Percentiles rank a stretch among this genome's conserved stretches.
Evolutionary conservation across 2,329 filamentous ascomycete species (phyloP).

Genomic region (Camptophora hylomeconis): DNA sequence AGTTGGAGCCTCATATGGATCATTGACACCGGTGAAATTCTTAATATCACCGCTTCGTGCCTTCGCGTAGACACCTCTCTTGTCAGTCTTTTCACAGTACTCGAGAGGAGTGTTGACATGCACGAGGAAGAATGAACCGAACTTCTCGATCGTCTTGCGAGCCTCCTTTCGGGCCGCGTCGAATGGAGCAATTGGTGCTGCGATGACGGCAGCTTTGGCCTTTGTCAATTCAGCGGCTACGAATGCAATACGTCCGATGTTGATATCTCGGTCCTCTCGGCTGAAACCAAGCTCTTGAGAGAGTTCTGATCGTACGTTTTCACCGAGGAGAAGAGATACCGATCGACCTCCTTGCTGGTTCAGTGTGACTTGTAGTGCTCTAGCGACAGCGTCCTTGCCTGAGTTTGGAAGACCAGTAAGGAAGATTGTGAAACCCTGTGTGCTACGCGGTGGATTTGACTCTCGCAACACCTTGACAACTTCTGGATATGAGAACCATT

Average conservation of each 20-base stretch:
- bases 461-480: slow-evolving; percentile 93
- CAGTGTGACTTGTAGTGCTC: slow-evolving; percentile 88
- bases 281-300: slow-evolving; percentile 93
- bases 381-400: slow-evolving; percentile 92
- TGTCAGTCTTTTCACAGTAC: slow-evolving; percentile 89
- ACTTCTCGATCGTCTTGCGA: slow-evolving; percentile 73
- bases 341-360: slow-evolving; percentile 96
- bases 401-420: slow-evolving; percentile 93
- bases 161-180: slow-evolving; percentile 65
- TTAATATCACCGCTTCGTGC: slow-evolving; percentile 85
- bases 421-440: slow-evolving; percentile 97
- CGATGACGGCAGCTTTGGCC: slow-evolving; percentile 86
- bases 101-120: slow-evolving; percentile 90
- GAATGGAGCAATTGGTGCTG: slow-evolving; percentile 89
- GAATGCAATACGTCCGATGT: slow-evolving; percentile 92
- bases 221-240: slow-evolving; percentile 90
- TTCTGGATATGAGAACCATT: slow-evolving; percentile 99
- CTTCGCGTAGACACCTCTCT: slow-evolving; percentile 73
- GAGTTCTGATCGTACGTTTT: slow-evolving; percentile 86
- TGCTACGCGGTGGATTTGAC: slow-evolving; percentile 79
- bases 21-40: slow-evolving; percentile 96
- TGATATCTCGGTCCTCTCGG: slow-evolving; percentile 80
- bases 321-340: slow-evolving; percentile 86
- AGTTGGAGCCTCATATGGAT: slow-evolving; percentile 77
- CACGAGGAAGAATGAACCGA: slow-evolving; percentile 84